Conservation (phyloP, 1,139 yeast species). For the Pichia terricola region DNA sequence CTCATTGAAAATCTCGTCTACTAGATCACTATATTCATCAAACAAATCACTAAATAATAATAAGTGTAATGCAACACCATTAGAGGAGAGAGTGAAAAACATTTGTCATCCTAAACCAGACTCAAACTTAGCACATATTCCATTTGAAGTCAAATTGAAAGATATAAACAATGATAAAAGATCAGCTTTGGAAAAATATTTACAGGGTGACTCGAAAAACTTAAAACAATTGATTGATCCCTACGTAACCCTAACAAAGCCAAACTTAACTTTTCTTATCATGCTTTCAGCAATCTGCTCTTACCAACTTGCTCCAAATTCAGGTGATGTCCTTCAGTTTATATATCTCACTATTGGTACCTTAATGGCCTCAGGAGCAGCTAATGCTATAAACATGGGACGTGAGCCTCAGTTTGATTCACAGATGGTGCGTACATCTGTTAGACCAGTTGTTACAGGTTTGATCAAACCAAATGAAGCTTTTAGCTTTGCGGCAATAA, state of each 20-base stretch:
- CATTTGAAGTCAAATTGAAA: conserved; percentile 47
- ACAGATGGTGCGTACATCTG: conserved; percentile 80
- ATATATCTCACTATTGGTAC: conserved; percentile 76
- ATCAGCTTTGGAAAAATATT: conserved; percentile 19
- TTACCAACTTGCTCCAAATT: conserved; percentile 82
- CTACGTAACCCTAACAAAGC: conserved; percentile 76
- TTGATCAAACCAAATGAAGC: conserved; percentile 68
- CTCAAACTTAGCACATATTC: conserved; percentile 29
- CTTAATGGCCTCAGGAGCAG: conserved; percentile 81
- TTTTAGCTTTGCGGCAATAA: conserved; percentile 60
- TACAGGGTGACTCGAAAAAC: conserved; percentile 18
- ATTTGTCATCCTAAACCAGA: conserved; percentile 19
- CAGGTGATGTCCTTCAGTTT: conserved; percentile 62
- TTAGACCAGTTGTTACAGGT: conserved; percentile 88
- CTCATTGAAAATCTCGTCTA: background rate
- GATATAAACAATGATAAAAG: conserved; percentile 10
- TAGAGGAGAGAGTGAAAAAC: conserved; percentile 5
- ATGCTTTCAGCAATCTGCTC: conserved; percentile 89
- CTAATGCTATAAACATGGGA: conserved; percentile 95
- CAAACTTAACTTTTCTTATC: conserved; percentile 77
- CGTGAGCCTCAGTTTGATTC: conserved; percentile 87
- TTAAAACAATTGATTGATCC: conserved; percentile 38
- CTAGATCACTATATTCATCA: conserved; percentile 3
- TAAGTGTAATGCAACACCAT: background rate
- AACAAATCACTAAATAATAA: conserved; percentile 9